These are phyloP conservation scores for Volvox reticuliferus DNA, from an alignment of 139 green algal species.

Conservation along the genomic window DNA sequence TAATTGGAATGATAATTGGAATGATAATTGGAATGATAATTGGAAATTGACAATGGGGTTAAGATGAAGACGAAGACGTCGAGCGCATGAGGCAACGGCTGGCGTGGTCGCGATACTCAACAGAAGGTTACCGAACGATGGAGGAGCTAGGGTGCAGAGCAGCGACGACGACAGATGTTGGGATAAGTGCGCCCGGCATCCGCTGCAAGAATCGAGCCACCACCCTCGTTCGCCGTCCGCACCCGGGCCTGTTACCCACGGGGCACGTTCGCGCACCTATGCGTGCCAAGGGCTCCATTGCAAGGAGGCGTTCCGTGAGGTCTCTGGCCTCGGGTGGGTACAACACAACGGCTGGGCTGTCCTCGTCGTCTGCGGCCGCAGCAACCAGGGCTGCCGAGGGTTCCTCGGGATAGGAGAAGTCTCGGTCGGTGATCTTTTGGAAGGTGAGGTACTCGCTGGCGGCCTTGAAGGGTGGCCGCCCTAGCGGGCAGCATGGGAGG, in stretches of 20 bases:
- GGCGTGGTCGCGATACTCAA: too few species aligned
- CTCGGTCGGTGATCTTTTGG: constrained; percentile 70
- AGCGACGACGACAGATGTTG: too few species aligned
- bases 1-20: not conserved
- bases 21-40: not conserved
- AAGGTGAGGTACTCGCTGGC: constrained; percentile 91
- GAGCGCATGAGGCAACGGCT: too few species aligned
- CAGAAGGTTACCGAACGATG: too few species aligned
- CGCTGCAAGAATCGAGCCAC: too few species aligned
- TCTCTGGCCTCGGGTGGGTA: constrained; percentile 58
- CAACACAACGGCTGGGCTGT: not conserved
- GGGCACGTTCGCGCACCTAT: constrained; percentile 63
- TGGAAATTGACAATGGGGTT: too few species aligned
- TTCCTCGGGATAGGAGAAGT: constrained; percentile 59
- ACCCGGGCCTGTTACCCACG: too few species aligned
- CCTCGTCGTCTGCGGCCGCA: not conserved
- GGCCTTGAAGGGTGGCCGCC: constrained; percentile 82
- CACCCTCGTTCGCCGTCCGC: too few species aligned
- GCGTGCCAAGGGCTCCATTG: constrained; percentile 67
- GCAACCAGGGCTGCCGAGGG: constrained; percentile 36
- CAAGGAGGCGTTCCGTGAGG: constrained; percentile 78
- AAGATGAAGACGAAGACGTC: too few species aligned
- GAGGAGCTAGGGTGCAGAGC: too few species aligned
- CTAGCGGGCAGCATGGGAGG: constrained; percentile 31
- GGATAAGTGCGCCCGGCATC: too few species aligned